Conservation (phyloP, 2,329 filamentous ascomycete species). For the Paramyrothecium sp. region DNA sequence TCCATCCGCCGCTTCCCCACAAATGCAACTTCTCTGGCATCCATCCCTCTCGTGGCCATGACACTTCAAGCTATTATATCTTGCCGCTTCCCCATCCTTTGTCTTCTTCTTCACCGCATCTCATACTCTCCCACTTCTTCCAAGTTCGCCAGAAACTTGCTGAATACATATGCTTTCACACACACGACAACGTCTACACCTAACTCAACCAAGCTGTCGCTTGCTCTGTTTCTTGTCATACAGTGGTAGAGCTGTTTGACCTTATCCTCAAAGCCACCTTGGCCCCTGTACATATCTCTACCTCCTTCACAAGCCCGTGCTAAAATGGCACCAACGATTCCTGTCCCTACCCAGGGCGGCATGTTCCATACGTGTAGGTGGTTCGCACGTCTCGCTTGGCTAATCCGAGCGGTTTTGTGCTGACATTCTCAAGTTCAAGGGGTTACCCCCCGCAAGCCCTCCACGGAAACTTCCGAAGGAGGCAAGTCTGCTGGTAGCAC, state of each 20-base stretch:
- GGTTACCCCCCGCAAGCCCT: conserved; percentile 49
- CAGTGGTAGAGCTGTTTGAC: background rate
- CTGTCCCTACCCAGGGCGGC: conserved; percentile 46
- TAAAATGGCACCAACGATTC: conserved; percentile 39
- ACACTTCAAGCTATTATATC: background rate
- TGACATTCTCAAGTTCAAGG: conserved; percentile 42
- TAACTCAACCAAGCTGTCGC: background rate
- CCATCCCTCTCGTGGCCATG: background rate
- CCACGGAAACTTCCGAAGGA: conserved; percentile 33
- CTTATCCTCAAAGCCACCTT: background rate
- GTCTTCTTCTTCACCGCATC: background rate
- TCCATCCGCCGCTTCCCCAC: background rate
- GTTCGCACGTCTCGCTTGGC: background rate
- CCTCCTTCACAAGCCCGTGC: background rate
- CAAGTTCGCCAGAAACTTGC: background rate
- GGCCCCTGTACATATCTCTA: background rate
- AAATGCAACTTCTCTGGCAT: background rate
- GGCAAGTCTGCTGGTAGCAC: conserved; percentile 35
- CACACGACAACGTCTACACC: too few relatives aligned
- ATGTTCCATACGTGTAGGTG: conserved; percentile 43
- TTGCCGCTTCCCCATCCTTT: background rate
- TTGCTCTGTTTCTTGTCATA: background rate
- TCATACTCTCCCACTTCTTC: background rate
- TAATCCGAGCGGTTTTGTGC: background rate
- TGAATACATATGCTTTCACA: too few relatives aligned